phyloP scores from a whole-genome alignment of 495 filamentous ascomycete species.

The Friedmanniomyces simplex region DNA sequence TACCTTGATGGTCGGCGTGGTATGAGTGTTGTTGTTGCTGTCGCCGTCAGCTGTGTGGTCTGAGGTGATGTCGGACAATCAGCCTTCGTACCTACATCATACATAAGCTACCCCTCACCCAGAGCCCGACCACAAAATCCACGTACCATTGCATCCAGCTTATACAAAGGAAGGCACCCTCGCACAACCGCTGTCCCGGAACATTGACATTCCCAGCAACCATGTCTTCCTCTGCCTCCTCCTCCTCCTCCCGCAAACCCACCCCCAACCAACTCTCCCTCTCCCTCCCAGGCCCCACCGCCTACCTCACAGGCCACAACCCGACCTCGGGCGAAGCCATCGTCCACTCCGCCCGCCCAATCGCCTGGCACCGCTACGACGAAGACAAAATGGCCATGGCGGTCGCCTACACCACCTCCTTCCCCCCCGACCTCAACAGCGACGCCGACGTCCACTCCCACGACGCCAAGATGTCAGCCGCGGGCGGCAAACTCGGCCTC shows the following conservation, averaged over 20 bases:
- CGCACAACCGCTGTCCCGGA: too few species aligned
- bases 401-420: constrained; percentile 22
- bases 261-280: constrained; percentile 19
- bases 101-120: not conserved
- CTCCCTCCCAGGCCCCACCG: constrained; percentile 21
- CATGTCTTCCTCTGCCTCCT: constrained; percentile 1
- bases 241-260: constrained; percentile 11
- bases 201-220: too few species aligned
- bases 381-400: constrained; percentile 18
- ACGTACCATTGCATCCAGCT: not conserved
- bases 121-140: not conserved
- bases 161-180: too few species aligned
- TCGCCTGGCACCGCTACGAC: constrained; percentile 19
- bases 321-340: constrained; percentile 16
- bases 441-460: constrained; percentile 42
- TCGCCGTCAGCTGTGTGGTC: too few species aligned
- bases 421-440: constrained; percentile 24
- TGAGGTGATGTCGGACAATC: not conserved
- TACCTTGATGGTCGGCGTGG: not conserved
- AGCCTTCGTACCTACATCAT: not conserved
- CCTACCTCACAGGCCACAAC: constrained; percentile 23
- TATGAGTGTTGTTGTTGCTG: too few species aligned
- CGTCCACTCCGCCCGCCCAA: constrained; percentile 17
- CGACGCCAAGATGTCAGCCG: constrained; percentile 16
- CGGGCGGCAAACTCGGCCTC: constrained; percentile 28